Percentiles rank a stretch among this genome's conserved stretches.
Evolutionary conservation across 139 green algal genomes (phyloP).

Genomic region (Chlamydomonas sphaeroides): DNA sequence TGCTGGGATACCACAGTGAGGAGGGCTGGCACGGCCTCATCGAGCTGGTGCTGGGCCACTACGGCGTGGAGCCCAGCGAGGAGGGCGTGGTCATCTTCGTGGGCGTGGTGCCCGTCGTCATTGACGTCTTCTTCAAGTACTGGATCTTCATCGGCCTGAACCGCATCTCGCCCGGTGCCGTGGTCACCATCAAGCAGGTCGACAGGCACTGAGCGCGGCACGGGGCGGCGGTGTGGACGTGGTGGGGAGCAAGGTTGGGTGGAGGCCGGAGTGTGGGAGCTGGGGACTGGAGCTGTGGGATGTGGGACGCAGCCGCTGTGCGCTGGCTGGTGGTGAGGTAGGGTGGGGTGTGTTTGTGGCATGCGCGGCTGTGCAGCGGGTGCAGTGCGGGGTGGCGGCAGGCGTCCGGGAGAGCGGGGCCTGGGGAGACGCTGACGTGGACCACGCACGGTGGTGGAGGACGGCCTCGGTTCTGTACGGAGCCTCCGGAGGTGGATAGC

Average conservation of each 20-base stretch:
- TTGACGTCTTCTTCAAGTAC: slow-evolving; percentile 93
- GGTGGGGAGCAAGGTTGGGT: too few species aligned
- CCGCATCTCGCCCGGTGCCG: slow-evolving; percentile 78
- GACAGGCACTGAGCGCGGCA: slow-evolving; percentile 87
- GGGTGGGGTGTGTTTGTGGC: too few species aligned
- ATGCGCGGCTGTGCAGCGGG: too few species aligned
- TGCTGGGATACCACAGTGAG: slow-evolving; percentile 94
- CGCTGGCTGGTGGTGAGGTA: too few species aligned
- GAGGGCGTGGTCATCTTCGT: slow-evolving; percentile 68
- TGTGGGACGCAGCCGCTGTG: too few species aligned
- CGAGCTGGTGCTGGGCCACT: slow-evolving; percentile 80
- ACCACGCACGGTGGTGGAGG: too few species aligned
- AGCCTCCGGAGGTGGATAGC: too few species aligned
- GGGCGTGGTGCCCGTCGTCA: slow-evolving; percentile 81
- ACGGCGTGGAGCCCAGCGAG: slow-evolving; percentile 81
- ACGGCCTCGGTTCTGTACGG: too few species aligned
- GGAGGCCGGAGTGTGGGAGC: too few species aligned
- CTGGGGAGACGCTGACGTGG: too few species aligned
- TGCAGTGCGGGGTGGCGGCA: too few species aligned
- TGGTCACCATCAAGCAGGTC: slow-evolving; percentile 87
- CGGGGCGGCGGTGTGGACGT: background rate
- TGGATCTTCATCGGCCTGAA: slow-evolving; percentile 93
- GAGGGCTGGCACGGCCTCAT: slow-evolving; percentile 91
- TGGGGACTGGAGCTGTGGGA: background rate
- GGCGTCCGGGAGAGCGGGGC: too few species aligned